Evolutionary conservation across 192 early-diverging fungal genomes (phyloP), one percentile per base, ranked within the genome.

Genomic region (Umbelopsis vinacea): DNA sequence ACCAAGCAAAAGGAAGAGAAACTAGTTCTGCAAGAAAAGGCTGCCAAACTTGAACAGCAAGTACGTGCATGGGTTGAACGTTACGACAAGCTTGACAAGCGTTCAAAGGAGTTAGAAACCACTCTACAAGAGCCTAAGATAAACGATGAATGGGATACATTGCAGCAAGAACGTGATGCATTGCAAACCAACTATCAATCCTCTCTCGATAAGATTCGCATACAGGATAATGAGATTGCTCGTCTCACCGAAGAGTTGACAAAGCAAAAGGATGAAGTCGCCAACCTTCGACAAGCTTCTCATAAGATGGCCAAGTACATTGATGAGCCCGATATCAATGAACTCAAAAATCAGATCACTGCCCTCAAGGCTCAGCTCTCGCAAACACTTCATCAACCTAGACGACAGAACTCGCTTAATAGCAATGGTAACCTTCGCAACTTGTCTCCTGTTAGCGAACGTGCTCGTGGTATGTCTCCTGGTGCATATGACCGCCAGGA

Each of bases 341-440:
- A 87, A 26, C 82, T 95, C 22, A 84, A 85, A 75, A 90, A 88
- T 60, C 91, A 95, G 74, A 90, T 93, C 45, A 81, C 87, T 17
- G 81, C 85, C 21, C 78, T 94, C 33, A 83, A 87, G 69, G 88
- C 91, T 43, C 92, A 95, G 75, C 81, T 95, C 45, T 79, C 89
- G 55, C 84, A 89, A 48, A 72, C 90, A n/a, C 81, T 91, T 35
- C 88, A 89, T 55, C 88, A 54, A 14, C 73, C 78, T 3, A 68
- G 78, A 15, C 69, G 75, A 19, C 79, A 81, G 55, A 43, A 53
- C 7, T 73, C 74, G 1, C 40, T 33, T 23, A 63, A 52, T 38
- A 74, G 47, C 37, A 23, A 43, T 43, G 40, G 74, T 8, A 46
- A 23, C 40, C 46, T 70, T 15, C 71, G 71, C 15, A 46, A 48